Evolutionary conservation across 2,329 filamentous ascomycete species (phyloP).

Genomic region (Epichloe aotearoae): DNA sequence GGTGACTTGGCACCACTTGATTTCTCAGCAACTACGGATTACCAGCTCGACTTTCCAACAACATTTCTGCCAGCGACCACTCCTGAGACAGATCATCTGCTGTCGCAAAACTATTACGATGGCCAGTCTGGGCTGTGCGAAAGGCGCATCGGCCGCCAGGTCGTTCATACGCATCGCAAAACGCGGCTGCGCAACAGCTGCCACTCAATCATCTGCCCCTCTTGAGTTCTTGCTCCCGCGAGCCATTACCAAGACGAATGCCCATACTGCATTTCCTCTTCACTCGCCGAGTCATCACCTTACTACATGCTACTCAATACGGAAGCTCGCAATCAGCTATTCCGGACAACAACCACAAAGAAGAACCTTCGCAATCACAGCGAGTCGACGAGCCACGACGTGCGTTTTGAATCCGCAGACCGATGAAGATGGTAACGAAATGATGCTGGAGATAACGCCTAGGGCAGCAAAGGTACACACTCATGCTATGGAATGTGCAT

Average conservation of each 20-base stretch:
- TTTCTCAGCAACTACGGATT: slow-evolving; percentile 6
- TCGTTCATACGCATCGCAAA: slow-evolving; percentile 29
- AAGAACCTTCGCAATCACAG: slow-evolving; percentile 25
- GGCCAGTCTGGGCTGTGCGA: slow-evolving; percentile 21
- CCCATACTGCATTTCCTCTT: neutral
- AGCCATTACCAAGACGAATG: slow-evolving; percentile 4
- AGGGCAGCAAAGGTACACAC: slow-evolving; percentile 62
- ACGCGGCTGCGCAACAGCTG: slow-evolving; percentile 18
- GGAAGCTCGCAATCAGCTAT: neutral
- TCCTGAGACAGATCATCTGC: neutral
- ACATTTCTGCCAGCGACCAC: neutral
- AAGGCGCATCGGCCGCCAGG: slow-evolving; percentile 23
- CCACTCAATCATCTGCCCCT: slow-evolving; percentile 13
- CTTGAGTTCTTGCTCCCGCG: slow-evolving; percentile 29
- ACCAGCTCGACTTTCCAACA: neutral
- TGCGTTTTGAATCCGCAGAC: slow-evolving; percentile 57
- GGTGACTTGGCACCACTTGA: neutral
- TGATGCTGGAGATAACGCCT: slow-evolving; percentile 71
- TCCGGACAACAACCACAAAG: neutral
- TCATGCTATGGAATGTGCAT: neutral
- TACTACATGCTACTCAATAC: neutral
- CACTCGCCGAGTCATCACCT: neutral
- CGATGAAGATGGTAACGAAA: slow-evolving; percentile 74
- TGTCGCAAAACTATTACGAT: slow-evolving; percentile 12
- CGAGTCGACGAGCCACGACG: slow-evolving; percentile 27